These are phyloP conservation scores for Cucumis hystrix DNA, from an alignment of 306 rosid genomes.

Conservation along the genomic window DNA sequence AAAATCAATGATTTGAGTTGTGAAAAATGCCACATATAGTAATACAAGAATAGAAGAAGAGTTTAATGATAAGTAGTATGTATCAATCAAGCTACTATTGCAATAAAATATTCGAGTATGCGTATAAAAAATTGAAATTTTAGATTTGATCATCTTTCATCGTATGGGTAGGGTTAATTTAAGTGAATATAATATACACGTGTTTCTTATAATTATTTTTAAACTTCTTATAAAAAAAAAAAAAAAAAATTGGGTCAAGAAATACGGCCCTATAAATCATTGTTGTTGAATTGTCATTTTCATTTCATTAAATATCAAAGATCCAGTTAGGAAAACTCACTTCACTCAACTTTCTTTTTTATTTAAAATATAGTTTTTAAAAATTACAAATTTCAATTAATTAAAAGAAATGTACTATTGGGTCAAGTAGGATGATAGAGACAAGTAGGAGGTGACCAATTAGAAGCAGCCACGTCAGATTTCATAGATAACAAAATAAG, in stretches of 20 bases:
- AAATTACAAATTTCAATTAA: not conserved
- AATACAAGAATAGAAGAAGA: not conserved
- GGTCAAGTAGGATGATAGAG: slow-evolving; percentile 1
- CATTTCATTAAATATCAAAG: slow-evolving; percentile 9
- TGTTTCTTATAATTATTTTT: no score
- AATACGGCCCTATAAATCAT: not conserved
- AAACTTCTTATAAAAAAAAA: no score
- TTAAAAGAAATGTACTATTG: not conserved
- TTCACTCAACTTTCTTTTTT: not conserved
- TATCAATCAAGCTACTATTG: not conserved
- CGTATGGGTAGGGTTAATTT: not conserved
- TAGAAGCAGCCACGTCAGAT: not conserved
- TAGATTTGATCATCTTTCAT: not conserved
- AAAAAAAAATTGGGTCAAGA: not conserved
- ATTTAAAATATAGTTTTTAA: not conserved
- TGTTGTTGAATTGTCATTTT: slow-evolving; percentile 11
- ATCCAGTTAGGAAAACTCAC: slow-evolving; percentile 5
- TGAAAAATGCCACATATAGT: not conserved
- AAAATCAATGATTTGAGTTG: not conserved
- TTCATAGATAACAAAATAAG: slow-evolving; percentile 1
- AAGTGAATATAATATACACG: no score
- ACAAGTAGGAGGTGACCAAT: not conserved
- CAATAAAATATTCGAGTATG: not conserved
- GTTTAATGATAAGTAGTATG: not conserved
- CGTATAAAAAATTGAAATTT: not conserved